Conservation (phyloP, 2,329 filamentous ascomycete species). For the Fusarium multiceps region DNA sequence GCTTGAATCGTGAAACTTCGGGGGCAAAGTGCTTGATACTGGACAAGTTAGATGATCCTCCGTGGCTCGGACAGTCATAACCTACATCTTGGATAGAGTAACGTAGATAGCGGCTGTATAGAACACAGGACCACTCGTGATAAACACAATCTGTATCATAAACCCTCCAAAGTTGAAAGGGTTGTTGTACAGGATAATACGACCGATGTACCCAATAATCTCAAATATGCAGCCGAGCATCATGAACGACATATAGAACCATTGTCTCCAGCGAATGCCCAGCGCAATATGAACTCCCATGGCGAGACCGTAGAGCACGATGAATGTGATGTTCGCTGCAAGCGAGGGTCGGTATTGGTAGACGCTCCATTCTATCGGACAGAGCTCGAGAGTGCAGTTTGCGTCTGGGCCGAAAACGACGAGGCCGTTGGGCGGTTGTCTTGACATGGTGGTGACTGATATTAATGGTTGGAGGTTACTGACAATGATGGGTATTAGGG, state of each 20-base stretch:
- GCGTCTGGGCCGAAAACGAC: conserved; percentile 57
- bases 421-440: conserved; percentile 19
- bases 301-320: conserved; percentile 58
- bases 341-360: conserved; percentile 61
- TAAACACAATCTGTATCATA: conserved; percentile 67
- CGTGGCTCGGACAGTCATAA: rapidly evolving
- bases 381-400: conserved; percentile 63
- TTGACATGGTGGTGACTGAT: conserved; percentile 22
- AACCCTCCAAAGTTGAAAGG: conserved; percentile 69
- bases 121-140: conserved; percentile 56
- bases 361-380: conserved; percentile 58
- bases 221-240: conserved; percentile 65
- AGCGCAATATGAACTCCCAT: conserved; percentile 57
- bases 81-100: conserved; percentile 60
- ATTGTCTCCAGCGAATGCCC: conserved; percentile 56
- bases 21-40: conserved; percentile 55
- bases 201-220: conserved; percentile 71
- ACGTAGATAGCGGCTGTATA: conserved; percentile 73
- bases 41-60: not conserved
- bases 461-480: not conserved
- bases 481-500: not conserved
- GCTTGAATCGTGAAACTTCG: conserved; percentile 55
- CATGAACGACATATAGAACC: conserved; percentile 61
- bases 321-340: conserved; percentile 56
- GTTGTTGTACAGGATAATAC: conserved; percentile 66